Percentiles rank a stretch among this genome's conserved stretches.
Evolutionary conservation across 768 basidiomycete species (phyloP).

Genomic region (Psilocybe subaeruginosa): DNA sequence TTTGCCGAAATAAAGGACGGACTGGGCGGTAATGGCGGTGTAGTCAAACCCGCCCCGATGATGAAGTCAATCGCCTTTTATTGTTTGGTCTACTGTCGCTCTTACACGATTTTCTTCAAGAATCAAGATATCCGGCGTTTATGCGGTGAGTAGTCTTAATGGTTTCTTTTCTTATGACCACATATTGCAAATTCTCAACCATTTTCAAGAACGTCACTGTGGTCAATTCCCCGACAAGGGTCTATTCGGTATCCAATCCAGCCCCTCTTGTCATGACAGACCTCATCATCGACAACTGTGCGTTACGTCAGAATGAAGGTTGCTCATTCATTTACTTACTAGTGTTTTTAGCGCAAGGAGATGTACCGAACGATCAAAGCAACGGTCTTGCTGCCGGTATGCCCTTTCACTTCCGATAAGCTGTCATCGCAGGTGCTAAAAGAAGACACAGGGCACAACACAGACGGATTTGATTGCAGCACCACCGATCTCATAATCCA

Average conservation of each 20-base stretch:
- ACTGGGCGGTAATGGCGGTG: constrained; percentile 39
- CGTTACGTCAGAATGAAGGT: constrained; percentile 15
- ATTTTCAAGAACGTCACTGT: constrained; percentile 37
- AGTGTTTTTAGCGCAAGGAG: constrained; percentile 47
- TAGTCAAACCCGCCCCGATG: constrained; percentile 44
- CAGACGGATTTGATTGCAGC: constrained; percentile 51
- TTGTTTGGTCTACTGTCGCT: neutral
- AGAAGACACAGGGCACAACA: constrained; percentile 41
- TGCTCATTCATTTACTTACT: neutral
- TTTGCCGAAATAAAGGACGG: constrained; percentile 35
- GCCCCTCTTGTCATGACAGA: constrained; percentile 44
- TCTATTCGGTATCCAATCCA: constrained; percentile 42
- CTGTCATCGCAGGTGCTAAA: neutral
- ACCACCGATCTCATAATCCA: constrained; percentile 41
- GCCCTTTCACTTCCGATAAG: neutral
- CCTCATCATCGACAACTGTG: constrained; percentile 60
- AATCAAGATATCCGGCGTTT: constrained; percentile 42
- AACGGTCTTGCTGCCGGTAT: constrained; percentile 44
- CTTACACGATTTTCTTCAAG: constrained; percentile 16
- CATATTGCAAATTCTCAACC: neutral
- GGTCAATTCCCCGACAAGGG: constrained; percentile 42
- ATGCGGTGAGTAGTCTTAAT: constrained; percentile 29
- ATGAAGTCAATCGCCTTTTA: constrained; percentile 34
- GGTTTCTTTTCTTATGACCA: neutral
- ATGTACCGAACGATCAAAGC: constrained; percentile 53